A percentile compares a stretch with the other conserved stretches of the same genome.
Conservation (phyloP, 1,284 basidiomycete species). For the Cutaneotrichosporon cutaneum region DNA sequence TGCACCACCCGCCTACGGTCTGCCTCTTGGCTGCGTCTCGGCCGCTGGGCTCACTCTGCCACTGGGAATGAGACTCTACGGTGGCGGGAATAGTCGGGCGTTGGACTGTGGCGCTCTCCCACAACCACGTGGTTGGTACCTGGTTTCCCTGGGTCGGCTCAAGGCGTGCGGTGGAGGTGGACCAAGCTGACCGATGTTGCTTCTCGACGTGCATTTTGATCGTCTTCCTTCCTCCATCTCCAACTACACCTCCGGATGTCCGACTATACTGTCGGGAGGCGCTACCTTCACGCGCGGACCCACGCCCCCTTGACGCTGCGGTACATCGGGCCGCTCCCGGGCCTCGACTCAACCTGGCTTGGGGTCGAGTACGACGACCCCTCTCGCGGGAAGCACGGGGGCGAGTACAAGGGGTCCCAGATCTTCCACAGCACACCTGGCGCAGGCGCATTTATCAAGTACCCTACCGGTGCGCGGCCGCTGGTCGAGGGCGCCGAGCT, state of each 20-base stretch:
- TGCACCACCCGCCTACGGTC: not conserved
- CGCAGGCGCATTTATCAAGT: slow-evolving; percentile 48
- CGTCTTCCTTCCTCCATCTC: not conserved
- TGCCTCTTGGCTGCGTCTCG: not conserved
- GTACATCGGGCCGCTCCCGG: slow-evolving; percentile 42
- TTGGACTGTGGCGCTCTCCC: not conserved
- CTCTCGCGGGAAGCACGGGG: slow-evolving; percentile 79
- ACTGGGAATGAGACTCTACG: not conserved
- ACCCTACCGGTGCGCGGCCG: slow-evolving; percentile 2
- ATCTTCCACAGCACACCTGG: slow-evolving; percentile 63
- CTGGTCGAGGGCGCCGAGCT: slow-evolving; percentile 65
- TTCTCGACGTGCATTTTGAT: not conserved
- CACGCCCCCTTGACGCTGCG: slow-evolving; percentile 40
- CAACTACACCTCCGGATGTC: not conserved
- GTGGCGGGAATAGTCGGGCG: slow-evolving; percentile 6
- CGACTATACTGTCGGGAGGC: slow-evolving; percentile 23
- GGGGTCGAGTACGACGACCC: slow-evolving; percentile 95
- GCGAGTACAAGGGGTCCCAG: slow-evolving; percentile 68
- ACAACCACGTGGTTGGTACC: not conserved
- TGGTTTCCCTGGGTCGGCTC: no score
- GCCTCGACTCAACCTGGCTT: slow-evolving; percentile 62
- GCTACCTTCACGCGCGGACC: slow-evolving; percentile 43
- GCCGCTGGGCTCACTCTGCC: not conserved
- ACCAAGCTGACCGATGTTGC: not conserved
- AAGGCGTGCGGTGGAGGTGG: slow-evolving; percentile 6